Conservation (phyloP, 257 asterid genomes). For the Scutellaria galericulata region DNA sequence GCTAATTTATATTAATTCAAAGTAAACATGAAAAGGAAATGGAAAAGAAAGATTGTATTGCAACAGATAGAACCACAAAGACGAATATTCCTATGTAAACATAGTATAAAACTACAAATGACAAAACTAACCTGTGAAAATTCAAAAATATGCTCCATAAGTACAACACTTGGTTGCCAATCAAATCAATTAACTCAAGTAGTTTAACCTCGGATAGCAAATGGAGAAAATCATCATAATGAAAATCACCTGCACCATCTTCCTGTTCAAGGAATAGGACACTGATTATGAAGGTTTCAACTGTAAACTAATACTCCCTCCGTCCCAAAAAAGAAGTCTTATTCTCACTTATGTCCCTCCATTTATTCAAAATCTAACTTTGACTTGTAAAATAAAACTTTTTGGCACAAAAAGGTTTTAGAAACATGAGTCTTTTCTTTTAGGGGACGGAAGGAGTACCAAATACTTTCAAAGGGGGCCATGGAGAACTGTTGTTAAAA, state of each 20-base stretch:
- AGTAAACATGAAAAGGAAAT: background rate
- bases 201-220: conserved; percentile 61
- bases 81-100: background rate
- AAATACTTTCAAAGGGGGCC: background rate
- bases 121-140: conserved; percentile 80
- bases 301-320: conserved; percentile 5
- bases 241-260: conserved; percentile 44
- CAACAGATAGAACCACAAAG: conserved; percentile 29
- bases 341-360: too few species aligned
- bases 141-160: conserved; percentile 77
- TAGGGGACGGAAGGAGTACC: background rate
- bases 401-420: too few species aligned
- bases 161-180: conserved; percentile 63
- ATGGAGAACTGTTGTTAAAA: background rate
- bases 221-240: conserved; percentile 48
- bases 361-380: too few species aligned
- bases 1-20: background rate
- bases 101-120: background rate
- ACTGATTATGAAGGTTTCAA: conserved; percentile 30
- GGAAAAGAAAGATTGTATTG: conserved; percentile 15
- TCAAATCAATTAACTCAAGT: conserved; percentile 49
- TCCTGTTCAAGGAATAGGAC: conserved; percentile 51
- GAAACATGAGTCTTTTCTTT: too few species aligned
- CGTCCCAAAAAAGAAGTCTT: too few species aligned
- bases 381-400: too few species aligned